Evolutionary conservation across 768 basidiomycete species (phyloP), one percentile per base, ranked within the genome.

Genomic region (Crepidotus variabilis): DNA sequence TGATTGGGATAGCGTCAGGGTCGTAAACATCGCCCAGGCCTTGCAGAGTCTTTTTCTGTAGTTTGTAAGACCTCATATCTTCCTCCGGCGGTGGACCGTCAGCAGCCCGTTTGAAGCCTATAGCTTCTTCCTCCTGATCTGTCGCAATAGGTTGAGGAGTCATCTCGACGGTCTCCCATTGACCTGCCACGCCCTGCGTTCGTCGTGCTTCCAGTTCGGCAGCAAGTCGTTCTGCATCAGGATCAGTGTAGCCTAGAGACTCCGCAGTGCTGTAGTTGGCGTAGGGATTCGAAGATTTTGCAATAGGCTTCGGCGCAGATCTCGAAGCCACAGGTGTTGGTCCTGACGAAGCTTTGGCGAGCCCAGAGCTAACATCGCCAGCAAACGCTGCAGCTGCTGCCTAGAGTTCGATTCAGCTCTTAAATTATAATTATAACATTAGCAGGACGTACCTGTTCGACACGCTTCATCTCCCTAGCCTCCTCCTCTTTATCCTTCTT

Each of bases 261-360:
- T 82, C 87, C 0, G 96, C 88, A 0, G 93, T 94, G 10, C 92
- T 85, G 70, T 98, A 99, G 69, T 96, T 89, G 0, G 88, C 79
- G 58, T 82, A 86, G n/a, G 80, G 82, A 63, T 87, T 84, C 1
- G 84, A 76, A 10, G 85, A 78, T 65, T 82, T 86, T 4, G 67
- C 65, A 16, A 75, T 56, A 9, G 76, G 74, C 67, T 72, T 86
- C 52, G 63, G 72, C 54, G 65, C 67, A 51, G 64, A 75, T 43
- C 66, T 68, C 18, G 66, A 72, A 23, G 70, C 67, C 50, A 72
- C 57, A 18, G 78, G 64, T n/a, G 71, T 65, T 24, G 62, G 39
- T 36, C 57, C 59, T n/a, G 78, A 63, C 18, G 60, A 57, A 13
- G 72, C 71, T 64, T 74, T 79, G 24, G 82, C 86, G 22, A 72